Base-by-base conservation (phyloP, 225 moss, liverwort and hornwort genomes). In the Lunularia cruciata region DNA sequence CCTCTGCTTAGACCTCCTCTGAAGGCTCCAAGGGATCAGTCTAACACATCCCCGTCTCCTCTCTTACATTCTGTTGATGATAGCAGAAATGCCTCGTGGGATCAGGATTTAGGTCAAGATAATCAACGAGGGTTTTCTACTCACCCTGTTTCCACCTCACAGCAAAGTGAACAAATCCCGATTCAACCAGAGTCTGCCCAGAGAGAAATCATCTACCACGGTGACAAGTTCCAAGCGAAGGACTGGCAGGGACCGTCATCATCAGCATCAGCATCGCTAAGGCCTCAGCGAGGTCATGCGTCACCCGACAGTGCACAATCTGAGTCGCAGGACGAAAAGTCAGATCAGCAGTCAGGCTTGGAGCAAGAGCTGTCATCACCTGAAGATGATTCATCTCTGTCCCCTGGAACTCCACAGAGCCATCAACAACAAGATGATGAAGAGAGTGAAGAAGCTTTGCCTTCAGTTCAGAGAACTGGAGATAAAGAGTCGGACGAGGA, bases 11-110 rank as follows among this genome's bases (percentile, higher is more conserved):
- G 90, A 72, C 86, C 85, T 47, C 80, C 86, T 51, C 70, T 75
- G 51, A 86, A 85, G 81, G 69, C 82, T 66, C 71, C 85, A 57
- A 83, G 72, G 69, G 95, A 90, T 57, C 86, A 87, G 53, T 65
- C 79, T 4, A 83, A 68, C 74, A 45, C 82, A 55, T 74, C 84
- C 47, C 80, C 73, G 53, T 77, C 88, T 65, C 74, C 78, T 75
- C 60, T 78, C 60, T 62, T 78, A 43, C 79, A 83, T 77, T 75
- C 78, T 16, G 79, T 68, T 62, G 89, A 89, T 52, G 82, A 84
- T 19, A 35, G 28, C 23, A 75, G 72, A 69, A 75, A 71, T 57
- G 51, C 70, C 2, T 60, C 77, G 15, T 66, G 68, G 68, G 78
- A 74, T 33, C 79, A 81, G 40, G 92, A 85, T 67, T 55, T 60